Conservation (phyloP, 768 basidiomycete genomes). For the Solioccasus polychromus region DNA sequence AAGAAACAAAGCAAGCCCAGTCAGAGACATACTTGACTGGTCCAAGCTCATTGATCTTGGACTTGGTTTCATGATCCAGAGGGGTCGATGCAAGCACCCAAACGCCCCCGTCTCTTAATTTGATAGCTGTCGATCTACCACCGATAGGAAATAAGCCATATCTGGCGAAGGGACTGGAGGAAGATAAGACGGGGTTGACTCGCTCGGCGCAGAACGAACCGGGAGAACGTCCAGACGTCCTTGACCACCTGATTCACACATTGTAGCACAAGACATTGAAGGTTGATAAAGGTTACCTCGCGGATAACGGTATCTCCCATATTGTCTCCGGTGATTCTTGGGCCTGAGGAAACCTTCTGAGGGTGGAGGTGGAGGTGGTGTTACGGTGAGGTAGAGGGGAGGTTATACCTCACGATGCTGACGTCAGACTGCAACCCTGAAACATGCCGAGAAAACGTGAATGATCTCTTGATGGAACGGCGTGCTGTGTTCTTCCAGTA, state of each 20-base stretch:
- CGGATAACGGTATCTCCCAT: slow-evolving; percentile 42
- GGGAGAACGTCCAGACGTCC: slow-evolving; percentile 65
- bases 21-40: slow-evolving; percentile 51
- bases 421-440: slow-evolving; percentile 15
- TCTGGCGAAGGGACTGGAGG: slow-evolving; percentile 60
- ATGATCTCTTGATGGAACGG: neutral
- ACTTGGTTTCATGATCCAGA: slow-evolving; percentile 60
- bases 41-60: slow-evolving; percentile 59
- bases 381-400: slow-evolving; percentile 14
- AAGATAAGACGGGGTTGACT: slow-evolving; percentile 6
- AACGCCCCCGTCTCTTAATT: slow-evolving; percentile 62
- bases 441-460: slow-evolving; percentile 16
- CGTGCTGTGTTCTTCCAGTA: neutral
- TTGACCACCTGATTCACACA: slow-evolving; percentile 39
- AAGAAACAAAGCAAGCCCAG: neutral
- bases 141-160: slow-evolving; percentile 72
- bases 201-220: slow-evolving; percentile 33
- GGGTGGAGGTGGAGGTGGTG: slow-evolving; percentile 17
- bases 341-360: slow-evolving; percentile 7
- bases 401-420: slow-evolving; percentile 6
- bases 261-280: neutral
- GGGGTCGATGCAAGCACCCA: slow-evolving; percentile 86
- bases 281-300: slow-evolving; percentile 31
- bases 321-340: slow-evolving; percentile 6
- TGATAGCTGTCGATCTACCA: slow-evolving; percentile 80